These are phyloP conservation scores for Hyphopichia pseudoburtonii DNA, from an alignment of 1,139 yeast genomes.

Conservation along the genomic window DNA sequence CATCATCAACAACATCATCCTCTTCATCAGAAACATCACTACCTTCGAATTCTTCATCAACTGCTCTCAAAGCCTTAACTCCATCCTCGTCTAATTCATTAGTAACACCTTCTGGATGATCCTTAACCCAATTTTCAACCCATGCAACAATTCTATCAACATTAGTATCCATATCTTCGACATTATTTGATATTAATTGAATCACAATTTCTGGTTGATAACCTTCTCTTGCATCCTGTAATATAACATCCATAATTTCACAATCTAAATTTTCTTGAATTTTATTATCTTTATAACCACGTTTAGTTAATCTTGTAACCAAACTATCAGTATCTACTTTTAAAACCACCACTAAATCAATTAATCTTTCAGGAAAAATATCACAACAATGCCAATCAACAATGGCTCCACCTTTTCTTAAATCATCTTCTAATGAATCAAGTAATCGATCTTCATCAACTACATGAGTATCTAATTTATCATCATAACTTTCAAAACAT, in stretches of 20 bases:
- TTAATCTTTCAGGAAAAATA: constrained; percentile 86
- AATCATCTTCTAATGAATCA: constrained; percentile 75
- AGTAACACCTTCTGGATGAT: constrained; percentile 44
- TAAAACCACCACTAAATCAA: constrained; percentile 88
- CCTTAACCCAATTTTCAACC: constrained; percentile 69
- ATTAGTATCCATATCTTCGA: constrained; percentile 77
- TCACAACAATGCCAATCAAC: constrained; percentile 99
- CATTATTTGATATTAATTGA: constrained; percentile 68
- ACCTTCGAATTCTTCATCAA: constrained; percentile 8
- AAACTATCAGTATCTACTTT: constrained; percentile 72
- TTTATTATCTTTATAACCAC: constrained; percentile 78
- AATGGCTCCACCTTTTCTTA: constrained; percentile 80
- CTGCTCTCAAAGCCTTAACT: constrained; percentile 13
- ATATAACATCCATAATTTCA: constrained; percentile 91
- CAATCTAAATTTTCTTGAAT: constrained; percentile 92
- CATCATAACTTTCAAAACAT: constrained; percentile 83
- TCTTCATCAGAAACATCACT: constrained; percentile 10
- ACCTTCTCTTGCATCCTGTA: constrained; percentile 82
- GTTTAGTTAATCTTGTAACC: constrained; percentile 69
- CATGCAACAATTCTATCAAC: constrained; percentile 73
- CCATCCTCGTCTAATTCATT: constrained; percentile 31
- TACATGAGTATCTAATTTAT: constrained; percentile 77
- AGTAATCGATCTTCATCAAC: constrained; percentile 89
- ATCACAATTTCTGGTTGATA: constrained; percentile 81
- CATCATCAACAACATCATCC: constrained; percentile 1